Evolutionary conservation across 2,329 filamentous ascomycete species (phyloP).

Genomic region (Clonostachys chloroleuca): DNA sequence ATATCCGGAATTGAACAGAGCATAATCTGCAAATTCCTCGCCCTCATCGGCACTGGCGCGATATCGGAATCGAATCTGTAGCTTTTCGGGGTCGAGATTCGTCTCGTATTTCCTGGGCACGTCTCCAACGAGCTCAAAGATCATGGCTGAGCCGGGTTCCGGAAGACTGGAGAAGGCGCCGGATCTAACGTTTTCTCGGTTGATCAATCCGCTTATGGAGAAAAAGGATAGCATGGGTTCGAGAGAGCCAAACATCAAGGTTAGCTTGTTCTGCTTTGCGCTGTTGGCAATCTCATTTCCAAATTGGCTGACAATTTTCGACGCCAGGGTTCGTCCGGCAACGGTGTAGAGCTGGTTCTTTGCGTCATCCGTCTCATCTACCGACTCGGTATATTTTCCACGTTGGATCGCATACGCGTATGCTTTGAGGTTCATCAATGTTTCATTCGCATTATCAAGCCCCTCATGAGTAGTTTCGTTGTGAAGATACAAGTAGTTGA

Average conservation of each 20-base stretch:
- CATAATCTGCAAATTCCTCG: slow-evolving; percentile 24
- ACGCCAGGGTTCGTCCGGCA: slow-evolving; percentile 47
- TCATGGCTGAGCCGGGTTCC: slow-evolving; percentile 69
- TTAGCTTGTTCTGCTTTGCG: slow-evolving; percentile 39
- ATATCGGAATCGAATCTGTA: slow-evolving; percentile 54
- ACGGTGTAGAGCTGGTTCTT: slow-evolving; percentile 40
- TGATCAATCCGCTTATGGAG: slow-evolving; percentile 39
- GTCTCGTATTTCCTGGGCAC: slow-evolving; percentile 9
- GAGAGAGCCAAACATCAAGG: slow-evolving; percentile 47
- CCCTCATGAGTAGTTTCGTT: slow-evolving; percentile 33
- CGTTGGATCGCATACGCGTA: slow-evolving; percentile 69
- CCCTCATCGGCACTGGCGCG: slow-evolving; percentile 36
- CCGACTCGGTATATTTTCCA: slow-evolving; percentile 46
- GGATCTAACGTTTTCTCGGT: slow-evolving; percentile 44
- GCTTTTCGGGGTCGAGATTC: slow-evolving; percentile 23
- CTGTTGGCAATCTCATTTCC: slow-evolving; percentile 29
- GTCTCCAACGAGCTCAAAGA: slow-evolving; percentile 58
- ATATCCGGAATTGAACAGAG: slow-evolving; percentile 32
- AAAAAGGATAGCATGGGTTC: slow-evolving; percentile 54
- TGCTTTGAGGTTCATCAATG: slow-evolving; percentile 42
- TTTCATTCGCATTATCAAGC: slow-evolving; percentile 25
- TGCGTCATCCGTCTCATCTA: slow-evolving; percentile 27
- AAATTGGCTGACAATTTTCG: slow-evolving; percentile 36
- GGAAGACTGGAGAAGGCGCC: slow-evolving; percentile 36
- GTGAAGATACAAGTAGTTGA: slow-evolving; percentile 48